phyloP scores from a whole-genome alignment of 176 grass and related monocot species.

The Panicum miliaceum region DNA sequence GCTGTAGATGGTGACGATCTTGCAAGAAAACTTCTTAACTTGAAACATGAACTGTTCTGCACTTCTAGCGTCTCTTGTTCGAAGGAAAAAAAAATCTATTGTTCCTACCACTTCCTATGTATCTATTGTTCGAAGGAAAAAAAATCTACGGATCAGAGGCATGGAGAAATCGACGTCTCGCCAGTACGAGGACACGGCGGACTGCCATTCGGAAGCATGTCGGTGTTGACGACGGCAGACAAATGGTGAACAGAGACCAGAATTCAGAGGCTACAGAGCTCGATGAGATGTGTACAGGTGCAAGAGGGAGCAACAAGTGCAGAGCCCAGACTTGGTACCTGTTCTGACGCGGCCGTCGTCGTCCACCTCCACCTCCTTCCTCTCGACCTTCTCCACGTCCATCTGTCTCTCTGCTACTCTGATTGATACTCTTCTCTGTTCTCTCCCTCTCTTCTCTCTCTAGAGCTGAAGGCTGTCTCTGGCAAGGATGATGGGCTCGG shows the following conservation, averaged over 20 bases:
- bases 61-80: background rate
- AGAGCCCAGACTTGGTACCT: conserved; percentile 36
- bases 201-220: background rate
- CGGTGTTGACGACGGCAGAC: background rate
- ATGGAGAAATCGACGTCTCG: background rate
- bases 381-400: conserved; percentile 58
- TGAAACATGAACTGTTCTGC: background rate
- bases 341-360: conserved; percentile 85
- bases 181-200: background rate
- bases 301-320: background rate
- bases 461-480: conserved; percentile 1
- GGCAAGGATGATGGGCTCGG: conserved; percentile 13
- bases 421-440: background rate
- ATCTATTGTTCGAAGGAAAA: background rate
- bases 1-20: background rate
- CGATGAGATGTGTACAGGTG: background rate
- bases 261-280: conserved; percentile 17
- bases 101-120: background rate
- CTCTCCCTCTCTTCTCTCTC: no score
- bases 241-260: background rate
- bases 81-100: no score
- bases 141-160: background rate
- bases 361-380: conserved; percentile 54
- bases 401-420: conserved; percentile 22
- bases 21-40: background rate